Evolutionary conservation across 192 early-diverging fungal genomes (phyloP), one percentile per base, ranked within the genome.

Genomic region (Gaertneriomyces semiglobifer): DNA sequence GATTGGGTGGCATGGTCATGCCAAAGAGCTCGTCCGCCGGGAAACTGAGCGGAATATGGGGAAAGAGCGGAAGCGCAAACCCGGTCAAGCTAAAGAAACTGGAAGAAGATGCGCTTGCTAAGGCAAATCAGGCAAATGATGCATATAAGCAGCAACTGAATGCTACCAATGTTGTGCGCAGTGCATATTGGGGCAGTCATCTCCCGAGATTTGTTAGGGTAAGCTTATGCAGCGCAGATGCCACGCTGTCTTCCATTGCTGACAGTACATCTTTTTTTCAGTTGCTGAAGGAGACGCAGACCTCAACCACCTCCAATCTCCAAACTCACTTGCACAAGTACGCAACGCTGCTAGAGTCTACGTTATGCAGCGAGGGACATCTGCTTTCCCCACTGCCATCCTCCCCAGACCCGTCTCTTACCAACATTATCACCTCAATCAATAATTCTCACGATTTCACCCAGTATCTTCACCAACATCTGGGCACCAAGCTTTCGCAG

Each of bases 51-150:
- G 25, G 25, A 33, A 33, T 33, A 33, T 33, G 25, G 25, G 25
- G 25, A 2, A 33, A 33, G 25, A 33, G 25, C 25, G 25, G 25
- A 33, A 33, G 25, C 25, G 25, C 25, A 0, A 33, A 33, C 25
- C 25, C 25, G 2, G 12, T 46, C 14, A 59, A 89, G 86, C 79
- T 92, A 19, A 82, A 88, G 45, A 86, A 85, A 52, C 71, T 84
- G 48, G 94, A 95, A 70, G 90, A 96, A 63, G 96, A 96, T 47
- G 92, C 96, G 2, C 81, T 88, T 39, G 73, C 81, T 41, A 94
- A 93, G 63, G 93, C 91, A 3, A 85, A 89, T 25, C 59, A 81
- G 20, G 86, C 92, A 19, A 91, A 98, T 66, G 86, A 92, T 16
- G 80, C 73, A 46, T 99, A 99, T 74, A 91, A 90, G 70, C 65